phyloP scores from a whole-genome alignment of 2,329 filamentous ascomycete genomes.

The Cladosporium sp. region DNA sequence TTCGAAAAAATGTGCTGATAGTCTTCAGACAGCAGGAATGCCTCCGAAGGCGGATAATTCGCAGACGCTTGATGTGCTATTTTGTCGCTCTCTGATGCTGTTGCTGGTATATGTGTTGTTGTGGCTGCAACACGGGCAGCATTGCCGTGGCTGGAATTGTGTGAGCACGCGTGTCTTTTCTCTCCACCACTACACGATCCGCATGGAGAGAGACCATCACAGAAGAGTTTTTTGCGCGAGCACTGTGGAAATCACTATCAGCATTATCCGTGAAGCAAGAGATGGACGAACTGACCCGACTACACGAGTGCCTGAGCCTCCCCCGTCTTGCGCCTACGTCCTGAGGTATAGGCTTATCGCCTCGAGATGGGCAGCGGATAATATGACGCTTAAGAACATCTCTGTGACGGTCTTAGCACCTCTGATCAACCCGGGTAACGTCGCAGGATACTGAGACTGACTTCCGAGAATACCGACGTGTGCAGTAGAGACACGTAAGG shows the following conservation, averaged over 20 bases:
- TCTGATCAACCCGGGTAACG: neutral
- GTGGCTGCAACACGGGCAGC: neutral
- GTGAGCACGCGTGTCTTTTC: neutral
- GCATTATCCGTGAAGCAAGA: neutral
- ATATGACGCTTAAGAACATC: neutral
- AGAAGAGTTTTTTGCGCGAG: neutral
- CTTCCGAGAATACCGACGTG: neutral
- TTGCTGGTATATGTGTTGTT: neutral
- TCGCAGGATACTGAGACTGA: neutral
- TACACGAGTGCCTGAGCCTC: neutral
- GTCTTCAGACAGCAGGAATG: neutral
- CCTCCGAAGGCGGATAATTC: neutral
- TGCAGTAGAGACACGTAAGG: neutral
- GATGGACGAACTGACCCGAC: neutral
- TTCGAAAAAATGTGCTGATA: constrained; percentile 1
- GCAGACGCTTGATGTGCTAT: neutral
- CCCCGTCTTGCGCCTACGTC: neutral
- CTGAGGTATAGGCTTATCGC: neutral
- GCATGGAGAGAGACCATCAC: neutral
- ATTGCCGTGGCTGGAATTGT: neutral
- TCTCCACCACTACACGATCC: neutral
- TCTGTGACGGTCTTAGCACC: neutral
- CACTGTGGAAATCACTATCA: neutral
- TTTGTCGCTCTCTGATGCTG: neutral
- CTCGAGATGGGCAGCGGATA: neutral